Base-by-base conservation (phyloP, 345 rosid species). In the Melastoma malabathricum region DNA sequence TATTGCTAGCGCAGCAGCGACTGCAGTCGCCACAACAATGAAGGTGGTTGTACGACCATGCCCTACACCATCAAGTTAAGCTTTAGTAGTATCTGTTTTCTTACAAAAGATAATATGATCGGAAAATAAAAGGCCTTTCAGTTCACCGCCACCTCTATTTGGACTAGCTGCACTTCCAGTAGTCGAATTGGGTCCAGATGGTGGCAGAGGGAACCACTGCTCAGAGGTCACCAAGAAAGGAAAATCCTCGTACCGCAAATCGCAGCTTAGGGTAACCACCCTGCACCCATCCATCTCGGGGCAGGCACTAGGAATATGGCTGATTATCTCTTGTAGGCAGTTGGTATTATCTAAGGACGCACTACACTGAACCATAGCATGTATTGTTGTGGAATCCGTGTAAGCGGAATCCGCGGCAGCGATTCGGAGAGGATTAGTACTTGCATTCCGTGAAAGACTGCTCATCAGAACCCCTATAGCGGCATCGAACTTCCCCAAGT, bases 351-450 rank as follows among this genome's bases (percentile, higher is more conserved):
- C 18, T 10, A 72, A 39, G 31, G 66, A 66, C 59, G 56, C 53
- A n/a, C 59, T 75, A 57, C 81, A 72, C 60, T 70, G 76, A 15
- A 53, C 64, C 71, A 75, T 51, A n/a, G 64, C 78, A 48, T 59
- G 50, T 39, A 71, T 60, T 13, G 41, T 14, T 17, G 2, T 6
- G 17, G 8, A 57, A 48, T 44, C 20, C 6, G 54, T 44, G 50
- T 54, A 65, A 39, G 39, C 48, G 7, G 16, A 27, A 39, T 56
- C 63, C 18, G 65, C 62, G 1, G 6, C n/a, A 14, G 64, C 63
- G 18, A 68, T 52, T 61, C 59, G 71, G 1, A 63, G 46, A 63
- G 65, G n/a, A 43, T 45, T 62, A 4, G 46, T 47, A 27, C 71
- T 59, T 44, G 71, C 74, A 3, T 19, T 43, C 4, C 49, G n/a